A percentile compares a stretch with the other conserved stretches of the same genome.
phyloP scores from a whole-genome alignment of 345 rosid species.

The Ailanthus altissimus region DNA sequence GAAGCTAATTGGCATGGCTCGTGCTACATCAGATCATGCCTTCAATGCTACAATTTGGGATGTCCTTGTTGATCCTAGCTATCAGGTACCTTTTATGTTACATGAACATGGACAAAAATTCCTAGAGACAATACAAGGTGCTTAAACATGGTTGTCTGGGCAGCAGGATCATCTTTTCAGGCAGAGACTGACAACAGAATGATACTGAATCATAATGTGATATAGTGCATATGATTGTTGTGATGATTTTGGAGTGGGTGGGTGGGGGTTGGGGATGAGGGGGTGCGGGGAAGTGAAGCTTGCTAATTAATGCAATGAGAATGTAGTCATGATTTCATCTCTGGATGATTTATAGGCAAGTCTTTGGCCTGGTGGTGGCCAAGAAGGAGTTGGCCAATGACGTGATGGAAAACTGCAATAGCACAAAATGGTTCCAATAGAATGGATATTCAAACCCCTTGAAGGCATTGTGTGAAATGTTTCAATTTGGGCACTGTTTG shows the following conservation, averaged over 20 bases:
- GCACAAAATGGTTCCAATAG: background rate
- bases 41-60: constrained; percentile 99
- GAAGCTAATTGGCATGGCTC: constrained; percentile 96
- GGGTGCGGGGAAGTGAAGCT: background rate
- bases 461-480: background rate
- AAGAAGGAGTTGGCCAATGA: background rate
- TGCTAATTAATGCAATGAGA: background rate
- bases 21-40: constrained; percentile 97
- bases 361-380: background rate
- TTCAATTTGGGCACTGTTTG: background rate
- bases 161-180: background rate
- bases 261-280: too few relatives aligned
- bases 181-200: background rate
- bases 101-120: background rate
- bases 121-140: background rate
- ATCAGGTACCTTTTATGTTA: constrained; percentile 58
- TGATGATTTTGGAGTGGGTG: background rate
- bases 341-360: constrained; percentile 9
- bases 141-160: background rate
- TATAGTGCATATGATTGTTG: background rate
- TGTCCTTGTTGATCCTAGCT: constrained; percentile 94
- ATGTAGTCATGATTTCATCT: background rate
- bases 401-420: background rate
- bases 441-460: background rate
- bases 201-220: background rate